Evolutionary conservation across 805 yeast species (phyloP).

Genomic region (Myxozyma neglecta): DNA sequence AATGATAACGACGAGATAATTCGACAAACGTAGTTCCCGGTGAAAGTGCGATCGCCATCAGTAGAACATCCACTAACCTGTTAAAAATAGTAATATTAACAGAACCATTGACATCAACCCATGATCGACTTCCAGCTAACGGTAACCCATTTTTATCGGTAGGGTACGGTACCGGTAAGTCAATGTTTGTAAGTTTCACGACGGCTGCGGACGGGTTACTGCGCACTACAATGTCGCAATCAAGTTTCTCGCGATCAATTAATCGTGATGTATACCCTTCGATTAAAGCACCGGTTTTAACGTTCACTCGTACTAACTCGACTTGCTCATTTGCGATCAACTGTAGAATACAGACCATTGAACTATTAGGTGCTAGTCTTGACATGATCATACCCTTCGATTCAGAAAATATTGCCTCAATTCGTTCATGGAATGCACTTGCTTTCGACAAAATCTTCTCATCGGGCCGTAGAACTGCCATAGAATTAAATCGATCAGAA

Average conservation of each 20-base stretch:
- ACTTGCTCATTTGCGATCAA: slow-evolving; percentile 48
- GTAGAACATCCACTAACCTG: slow-evolving; percentile 50
- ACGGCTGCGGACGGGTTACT: slow-evolving; percentile 20
- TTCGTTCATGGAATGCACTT: slow-evolving; percentile 46
- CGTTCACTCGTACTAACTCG: slow-evolving; percentile 55
- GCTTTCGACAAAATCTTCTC: slow-evolving; percentile 49
- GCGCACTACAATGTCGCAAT: slow-evolving; percentile 58
- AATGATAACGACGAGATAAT: slow-evolving; percentile 33
- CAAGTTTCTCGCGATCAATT: slow-evolving; percentile 65
- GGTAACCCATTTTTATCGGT: slow-evolving; percentile 22
- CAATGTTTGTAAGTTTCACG: neutral
- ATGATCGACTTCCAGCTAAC: slow-evolving; percentile 57
- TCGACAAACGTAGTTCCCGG: slow-evolving; percentile 52
- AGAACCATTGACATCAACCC: slow-evolving; percentile 69
- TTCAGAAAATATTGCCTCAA: slow-evolving; percentile 46
- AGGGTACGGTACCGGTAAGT: slow-evolving; percentile 7
- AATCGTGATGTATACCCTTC: slow-evolving; percentile 74
- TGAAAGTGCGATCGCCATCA: slow-evolving; percentile 49
- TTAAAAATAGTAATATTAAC: slow-evolving; percentile 64
- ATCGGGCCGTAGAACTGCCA: slow-evolving; percentile 46
- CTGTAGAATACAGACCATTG: slow-evolving; percentile 63
- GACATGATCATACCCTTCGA: slow-evolving; percentile 58
- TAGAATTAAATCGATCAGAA: slow-evolving; percentile 52
- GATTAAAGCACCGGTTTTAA: slow-evolving; percentile 45
- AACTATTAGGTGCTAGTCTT: slow-evolving; percentile 57